A percentile compares a stretch with the other conserved stretches of the same genome.
phyloP scores from a whole-genome alignment of 139 green algal genomes.

The Chlorella sp. region DNA sequence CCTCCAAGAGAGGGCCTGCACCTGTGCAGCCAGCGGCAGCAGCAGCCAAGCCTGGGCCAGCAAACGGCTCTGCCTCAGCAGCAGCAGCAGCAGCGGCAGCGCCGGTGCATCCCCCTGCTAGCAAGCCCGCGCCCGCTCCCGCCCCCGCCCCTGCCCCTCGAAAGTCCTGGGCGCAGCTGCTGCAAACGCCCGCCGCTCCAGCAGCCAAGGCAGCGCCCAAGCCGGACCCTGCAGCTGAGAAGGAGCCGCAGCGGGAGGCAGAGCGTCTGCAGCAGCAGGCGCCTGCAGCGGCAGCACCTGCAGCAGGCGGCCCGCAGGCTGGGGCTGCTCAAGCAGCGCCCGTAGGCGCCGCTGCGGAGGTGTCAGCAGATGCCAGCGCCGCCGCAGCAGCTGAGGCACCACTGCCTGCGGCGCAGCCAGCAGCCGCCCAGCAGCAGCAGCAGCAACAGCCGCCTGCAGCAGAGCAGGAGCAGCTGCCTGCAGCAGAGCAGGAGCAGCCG shows the following conservation, averaged over 20 bases:
- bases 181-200: not conserved
- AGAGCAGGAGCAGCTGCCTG: not conserved
- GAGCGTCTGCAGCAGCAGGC: not conserved
- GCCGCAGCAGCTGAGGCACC: not conserved
- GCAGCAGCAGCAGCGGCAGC: not conserved
- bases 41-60: too few species aligned
- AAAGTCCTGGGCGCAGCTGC: slow-evolving; percentile 1
- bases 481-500: not conserved
- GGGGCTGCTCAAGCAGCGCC: not conserved
- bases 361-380: not conserved
- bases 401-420: too few species aligned
- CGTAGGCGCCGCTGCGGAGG: not conserved
- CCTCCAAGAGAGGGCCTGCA: too few species aligned
- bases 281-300: not conserved
- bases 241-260: not conserved
- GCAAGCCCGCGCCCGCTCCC: not conserved
- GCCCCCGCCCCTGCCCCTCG: not conserved
- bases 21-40: too few species aligned
- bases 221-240: not conserved
- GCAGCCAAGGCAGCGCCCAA: not conserved
- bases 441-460: too few species aligned
- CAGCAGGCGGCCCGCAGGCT: not conserved
- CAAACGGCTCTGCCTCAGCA: too few species aligned
- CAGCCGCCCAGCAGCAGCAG: too few species aligned
- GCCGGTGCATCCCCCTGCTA: not conserved